Base-by-base conservation (phyloP, 1,284 basidiomycete genomes). In the Leccinum subspadiceum region DNA sequence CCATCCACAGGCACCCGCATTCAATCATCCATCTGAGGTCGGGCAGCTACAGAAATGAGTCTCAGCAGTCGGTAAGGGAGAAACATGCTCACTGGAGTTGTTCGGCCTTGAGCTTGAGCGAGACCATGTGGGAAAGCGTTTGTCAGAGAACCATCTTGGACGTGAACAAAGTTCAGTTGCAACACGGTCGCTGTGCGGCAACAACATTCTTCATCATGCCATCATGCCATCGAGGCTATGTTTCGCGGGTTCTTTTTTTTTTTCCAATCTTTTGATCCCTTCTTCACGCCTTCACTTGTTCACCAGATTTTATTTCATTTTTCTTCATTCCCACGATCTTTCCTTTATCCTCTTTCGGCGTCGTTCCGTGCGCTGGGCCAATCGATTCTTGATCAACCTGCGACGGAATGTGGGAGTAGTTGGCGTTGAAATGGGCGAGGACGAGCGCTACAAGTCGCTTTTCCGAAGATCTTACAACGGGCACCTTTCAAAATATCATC, bases 1-100 rank as follows among this genome's bases (percentile, higher is more conserved):
- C 29, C 6, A n/a, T 41, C 39, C 8, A 4, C 39, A 41, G n/a
- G n/a, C 39, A 41, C n/a, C 2, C n/a, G n/a, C n/a, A 39, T 37
- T 37, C 35, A 37, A 5, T 13, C 13, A 15, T 37, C 24, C 24
- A 24, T 41, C n/a, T 41, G 8, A 39, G 37, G 39, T n/a, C 7
- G 33, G 33, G 33, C 33, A 13, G 31, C 10, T 33, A 10, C 31
- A 26, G 26, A 26, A 26, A 26, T 26, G 26, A 26, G 7, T 29
- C 29, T 33, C 1, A 39, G 76, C 83, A 7, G 77, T 81, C 2
- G 82, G 86, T 53, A 86, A 87, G 81, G 75, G 76, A 5, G 85
- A 24, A 24, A 87, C 65, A 70, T 88, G 0, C 66, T 85, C 39
- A 80, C 33, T 35, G 12, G 12, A 35, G 33, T 31, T 76, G 75